A percentile compares a stretch with the other conserved stretches of the same genome.
phyloP scores from a whole-genome alignment of 768 basidiomycete species.

The Dentipellis sp. region DNA sequence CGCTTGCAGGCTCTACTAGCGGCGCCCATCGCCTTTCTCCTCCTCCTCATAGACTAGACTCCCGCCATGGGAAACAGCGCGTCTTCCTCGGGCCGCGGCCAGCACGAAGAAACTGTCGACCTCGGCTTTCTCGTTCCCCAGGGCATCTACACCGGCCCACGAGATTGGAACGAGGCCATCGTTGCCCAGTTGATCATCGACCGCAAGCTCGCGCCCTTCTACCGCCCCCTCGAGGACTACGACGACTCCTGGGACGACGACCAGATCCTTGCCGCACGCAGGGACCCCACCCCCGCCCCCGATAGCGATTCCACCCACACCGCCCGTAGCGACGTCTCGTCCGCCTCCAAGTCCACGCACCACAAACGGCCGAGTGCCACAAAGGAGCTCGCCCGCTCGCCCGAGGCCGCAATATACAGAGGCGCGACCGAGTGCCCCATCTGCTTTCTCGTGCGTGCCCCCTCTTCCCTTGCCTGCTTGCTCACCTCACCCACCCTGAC shows the following conservation, averaged over 20 bases:
- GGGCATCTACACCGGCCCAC: conserved; percentile 75
- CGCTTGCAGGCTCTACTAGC: neutral
- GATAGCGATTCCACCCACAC: conserved; percentile 27
- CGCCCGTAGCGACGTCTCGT: conserved; percentile 34
- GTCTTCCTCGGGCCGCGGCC: conserved; percentile 63
- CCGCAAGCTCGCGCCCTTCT: conserved; percentile 89
- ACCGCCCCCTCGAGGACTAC: conserved; percentile 91
- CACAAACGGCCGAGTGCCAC: conserved; percentile 44
- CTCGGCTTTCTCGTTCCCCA: conserved; percentile 74
- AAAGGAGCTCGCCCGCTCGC: conserved; percentile 56
- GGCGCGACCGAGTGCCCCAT: conserved; percentile 94
- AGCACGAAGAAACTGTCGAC: conserved; percentile 80
- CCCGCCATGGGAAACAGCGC: conserved; percentile 70
- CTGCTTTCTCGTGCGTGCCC: conserved; percentile 79
- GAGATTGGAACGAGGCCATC: conserved; percentile 84
- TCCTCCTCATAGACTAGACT: neutral
- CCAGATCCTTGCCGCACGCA: conserved; percentile 74
- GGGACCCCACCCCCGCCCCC: conserved; percentile 43
- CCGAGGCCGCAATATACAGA: conserved; percentile 76
- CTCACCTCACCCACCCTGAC: conserved; percentile 2
- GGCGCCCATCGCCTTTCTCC: neutral
- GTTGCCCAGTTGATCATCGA: conserved; percentile 85
- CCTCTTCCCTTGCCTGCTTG: conserved; percentile 12
- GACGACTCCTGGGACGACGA: conserved; percentile 85
- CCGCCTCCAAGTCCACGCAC: conserved; percentile 29